Percentiles rank a stretch among this genome's conserved stretches.
Conservation (phyloP, 2,329 filamentous ascomycete species). For the Bertia moriformis region DNA sequence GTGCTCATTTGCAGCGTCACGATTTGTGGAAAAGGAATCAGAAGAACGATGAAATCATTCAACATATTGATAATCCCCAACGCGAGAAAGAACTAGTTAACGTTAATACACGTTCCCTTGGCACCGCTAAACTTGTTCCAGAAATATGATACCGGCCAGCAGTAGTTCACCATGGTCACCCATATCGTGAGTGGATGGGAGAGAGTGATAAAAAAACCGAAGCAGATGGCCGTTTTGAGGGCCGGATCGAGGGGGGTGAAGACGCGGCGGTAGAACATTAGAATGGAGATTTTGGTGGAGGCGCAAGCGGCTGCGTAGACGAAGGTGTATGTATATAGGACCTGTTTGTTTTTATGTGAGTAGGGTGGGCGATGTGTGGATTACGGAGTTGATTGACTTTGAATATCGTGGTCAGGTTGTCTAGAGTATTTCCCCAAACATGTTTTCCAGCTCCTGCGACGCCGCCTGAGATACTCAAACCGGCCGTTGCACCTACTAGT, state of each 20-base stretch:
- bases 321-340: neutral
- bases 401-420: neutral
- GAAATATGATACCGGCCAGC: neutral
- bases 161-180: neutral
- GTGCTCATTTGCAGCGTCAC: neutral
- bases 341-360: neutral
- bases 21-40: neutral
- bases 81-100: neutral
- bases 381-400: neutral
- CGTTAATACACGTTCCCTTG: neutral
- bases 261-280: neutral
- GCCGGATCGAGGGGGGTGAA: neutral
- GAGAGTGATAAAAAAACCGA: neutral
- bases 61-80: neutral
- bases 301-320: neutral
- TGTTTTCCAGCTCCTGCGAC: neutral
- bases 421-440: neutral
- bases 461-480: neutral
- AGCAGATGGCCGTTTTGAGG: neutral
- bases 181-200: neutral
- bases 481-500: neutral
- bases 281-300: neutral
- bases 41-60: neutral
- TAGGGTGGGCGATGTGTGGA: neutral
- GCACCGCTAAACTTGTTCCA: neutral